A percentile compares a stretch with the other conserved stretches of the same genome.
Conservation (phyloP, 257 asterid genomes). For the Prunella vulgaris region DNA sequence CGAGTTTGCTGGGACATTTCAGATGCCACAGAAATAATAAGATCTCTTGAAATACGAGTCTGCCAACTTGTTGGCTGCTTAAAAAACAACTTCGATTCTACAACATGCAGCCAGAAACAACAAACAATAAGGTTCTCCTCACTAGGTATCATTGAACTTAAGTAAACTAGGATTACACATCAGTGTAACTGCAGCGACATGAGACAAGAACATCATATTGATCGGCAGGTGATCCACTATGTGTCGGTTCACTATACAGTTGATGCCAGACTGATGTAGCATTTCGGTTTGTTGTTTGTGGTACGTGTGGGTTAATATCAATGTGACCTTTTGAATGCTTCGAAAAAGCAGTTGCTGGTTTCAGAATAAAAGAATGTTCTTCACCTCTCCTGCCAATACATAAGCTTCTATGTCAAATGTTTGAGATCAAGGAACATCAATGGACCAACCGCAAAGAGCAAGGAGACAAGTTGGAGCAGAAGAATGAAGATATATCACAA, state of each 20-base stretch:
- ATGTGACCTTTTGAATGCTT: slow-evolving; percentile 42
- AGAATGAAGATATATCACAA: slow-evolving; percentile 5
- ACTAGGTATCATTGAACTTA: not conserved
- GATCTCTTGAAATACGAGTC: slow-evolving; percentile 86
- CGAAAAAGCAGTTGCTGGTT: slow-evolving; percentile 66
- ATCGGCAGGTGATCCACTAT: slow-evolving; percentile 50
- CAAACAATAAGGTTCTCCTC: slow-evolving; percentile 12
- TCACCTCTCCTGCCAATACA: slow-evolving; percentile 88
- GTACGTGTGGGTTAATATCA: slow-evolving; percentile 31
- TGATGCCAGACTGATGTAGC: slow-evolving; percentile 47
- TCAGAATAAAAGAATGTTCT: slow-evolving; percentile 95
- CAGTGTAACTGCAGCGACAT: slow-evolving; percentile 94
- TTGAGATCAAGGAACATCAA: slow-evolving; percentile 22
- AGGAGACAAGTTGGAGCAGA: slow-evolving; percentile 1
- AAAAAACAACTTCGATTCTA: slow-evolving; percentile 88
- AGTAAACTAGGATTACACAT: slow-evolving; percentile 33
- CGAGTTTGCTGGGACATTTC: slow-evolving; percentile 73
- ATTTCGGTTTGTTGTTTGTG: slow-evolving; percentile 44
- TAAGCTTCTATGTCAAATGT: slow-evolving; percentile 16
- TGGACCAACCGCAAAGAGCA: slow-evolving; percentile 9
- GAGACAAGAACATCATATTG: slow-evolving; percentile 86
- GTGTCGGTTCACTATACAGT: slow-evolving; percentile 41
- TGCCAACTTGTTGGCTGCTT: slow-evolving; percentile 90
- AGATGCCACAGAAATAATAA: slow-evolving; percentile 94
- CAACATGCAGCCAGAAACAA: slow-evolving; percentile 28